Percentiles rank a stretch among this genome's conserved stretches.
phyloP scores from a whole-genome alignment of 768 basidiomycete genomes.

The Pleurotus tuber-regium region DNA sequence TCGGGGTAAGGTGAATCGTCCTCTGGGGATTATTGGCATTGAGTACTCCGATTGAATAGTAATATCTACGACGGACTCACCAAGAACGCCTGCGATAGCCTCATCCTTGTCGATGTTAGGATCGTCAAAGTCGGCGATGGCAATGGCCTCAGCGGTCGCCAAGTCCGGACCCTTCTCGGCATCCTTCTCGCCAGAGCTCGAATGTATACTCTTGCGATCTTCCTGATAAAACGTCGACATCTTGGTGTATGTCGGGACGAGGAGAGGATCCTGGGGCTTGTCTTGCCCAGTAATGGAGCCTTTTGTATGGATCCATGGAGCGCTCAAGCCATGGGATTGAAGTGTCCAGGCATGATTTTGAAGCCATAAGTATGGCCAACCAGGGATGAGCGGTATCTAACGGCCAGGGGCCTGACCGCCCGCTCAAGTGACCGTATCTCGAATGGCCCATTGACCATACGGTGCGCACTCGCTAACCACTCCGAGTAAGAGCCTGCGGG shows the following conservation, averaged over 20 bases:
- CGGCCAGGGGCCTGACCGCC: neutral
- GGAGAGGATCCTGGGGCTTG: conserved; percentile 1
- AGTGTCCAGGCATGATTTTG: conserved; percentile 1
- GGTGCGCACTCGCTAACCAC: neutral
- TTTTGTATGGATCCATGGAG: conserved; percentile 5
- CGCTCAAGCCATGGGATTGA: neutral
- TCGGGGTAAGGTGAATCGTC: conserved; percentile 58
- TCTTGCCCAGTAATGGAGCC: neutral
- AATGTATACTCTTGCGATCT: conserved; percentile 11
- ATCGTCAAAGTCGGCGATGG: conserved; percentile 34
- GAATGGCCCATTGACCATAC: neutral
- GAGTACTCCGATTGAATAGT: conserved; percentile 16
- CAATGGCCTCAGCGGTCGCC: conserved; percentile 6
- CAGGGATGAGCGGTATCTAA: neutral
- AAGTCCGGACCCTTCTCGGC: conserved; percentile 25
- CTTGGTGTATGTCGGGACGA: neutral
- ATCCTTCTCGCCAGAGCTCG: conserved; percentile 19
- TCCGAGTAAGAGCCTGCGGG: neutral
- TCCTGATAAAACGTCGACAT: conserved; percentile 8
- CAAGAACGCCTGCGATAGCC: conserved; percentile 35
- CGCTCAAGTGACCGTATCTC: neutral
- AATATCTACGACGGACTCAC: conserved; percentile 23
- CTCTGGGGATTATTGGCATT: conserved; percentile 17
- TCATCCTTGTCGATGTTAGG: conserved; percentile 41
- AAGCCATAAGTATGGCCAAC: conserved; percentile 1